Evolutionary conservation across 352 stramenopile species (phyloP).

Genomic region (Peronospora tabacina): DNA sequence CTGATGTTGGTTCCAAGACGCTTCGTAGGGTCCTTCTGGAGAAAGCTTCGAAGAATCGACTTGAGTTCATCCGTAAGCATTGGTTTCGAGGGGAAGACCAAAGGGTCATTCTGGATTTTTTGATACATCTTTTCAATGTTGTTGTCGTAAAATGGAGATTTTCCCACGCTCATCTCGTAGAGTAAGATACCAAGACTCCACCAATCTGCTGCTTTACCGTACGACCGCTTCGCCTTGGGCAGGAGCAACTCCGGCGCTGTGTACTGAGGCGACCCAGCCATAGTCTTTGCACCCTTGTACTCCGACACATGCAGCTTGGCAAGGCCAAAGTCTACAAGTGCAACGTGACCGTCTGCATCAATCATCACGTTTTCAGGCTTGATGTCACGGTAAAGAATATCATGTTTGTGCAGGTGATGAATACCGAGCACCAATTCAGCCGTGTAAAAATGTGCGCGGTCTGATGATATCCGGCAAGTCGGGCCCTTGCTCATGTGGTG

Average conservation of each 20-base stretch:
- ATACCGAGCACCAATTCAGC: constrained; percentile 90
- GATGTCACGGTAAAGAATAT: constrained; percentile 95
- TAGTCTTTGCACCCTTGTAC: constrained; percentile 84
- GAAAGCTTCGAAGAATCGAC: constrained; percentile 69
- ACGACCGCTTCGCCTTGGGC: constrained; percentile 80
- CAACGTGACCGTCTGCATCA: constrained; percentile 92
- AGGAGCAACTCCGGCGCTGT: constrained; percentile 78
- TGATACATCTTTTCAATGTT: constrained; percentile 93
- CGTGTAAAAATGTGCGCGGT: constrained; percentile 88
- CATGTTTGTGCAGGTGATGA: constrained; percentile 88
- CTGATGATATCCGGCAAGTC: constrained; percentile 74
- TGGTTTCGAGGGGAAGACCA: constrained; percentile 74
- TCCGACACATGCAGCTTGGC: constrained; percentile 89
- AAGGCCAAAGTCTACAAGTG: constrained; percentile 92
- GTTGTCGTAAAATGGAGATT: constrained; percentile 89
- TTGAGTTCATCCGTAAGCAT: constrained; percentile 64
- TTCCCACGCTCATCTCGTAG: constrained; percentile 91
- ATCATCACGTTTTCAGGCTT: constrained; percentile 96
- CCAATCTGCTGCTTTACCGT: constrained; percentile 84
- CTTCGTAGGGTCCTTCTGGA: constrained; percentile 84
- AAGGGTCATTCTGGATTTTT: constrained; percentile 84
- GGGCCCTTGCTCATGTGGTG: constrained; percentile 87
- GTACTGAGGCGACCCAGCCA: constrained; percentile 85
- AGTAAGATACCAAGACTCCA: constrained; percentile 88
- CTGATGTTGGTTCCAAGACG: constrained; percentile 83